Evolutionary conservation across 768 basidiomycete genomes (phyloP), one percentile per base, ranked within the genome.

Genomic region (Suillus subaureus): DNA sequence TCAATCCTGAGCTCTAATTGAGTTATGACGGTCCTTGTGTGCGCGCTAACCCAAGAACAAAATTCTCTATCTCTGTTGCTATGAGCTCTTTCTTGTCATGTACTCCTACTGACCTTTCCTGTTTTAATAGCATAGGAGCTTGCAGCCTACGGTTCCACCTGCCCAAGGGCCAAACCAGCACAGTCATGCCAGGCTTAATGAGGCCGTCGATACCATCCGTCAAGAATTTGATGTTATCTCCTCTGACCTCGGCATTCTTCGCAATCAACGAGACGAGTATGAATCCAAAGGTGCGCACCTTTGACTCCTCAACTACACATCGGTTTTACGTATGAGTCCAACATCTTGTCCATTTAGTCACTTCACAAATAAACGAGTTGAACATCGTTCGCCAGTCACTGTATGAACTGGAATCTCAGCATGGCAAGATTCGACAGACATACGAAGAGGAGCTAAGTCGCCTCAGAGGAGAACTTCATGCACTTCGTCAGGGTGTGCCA

Each of bases 391-490:
- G 95, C 42, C 90, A 94, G 72, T 88, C 92, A 2, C 83, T 98
- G 13, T 96, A 96, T 73, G 95, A 98, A 69, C 89, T 99, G 63
- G 97, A 99, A 75, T 80, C 88, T 0, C 90, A 92, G 67, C 95
- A 99, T 70, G 85, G 84, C 67, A 94, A 96, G 81, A 88, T 94
- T 61, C 85, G 94, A 40, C 87, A 90, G 67, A 88, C 90, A 72
- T 97, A 94, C 72, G 96, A 97, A 72, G 89, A 92, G 2, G 96
- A 97, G 69, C 80, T 97, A 64, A 79, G 80, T 6, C 84, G 89
- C 39, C 83, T 94, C 15, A 85, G 94, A 31, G 79, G 85, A 4
- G 92, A 94, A 73, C 80, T 92, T 40, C 83, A 89, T 64, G 78
- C 83, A 2, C 73, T 81, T 28, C 84, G 87, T 11, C 81, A 80